Evolutionary conservation across 1,284 basidiomycete species (phyloP).

Genomic region (Irpex lacteus): DNA sequence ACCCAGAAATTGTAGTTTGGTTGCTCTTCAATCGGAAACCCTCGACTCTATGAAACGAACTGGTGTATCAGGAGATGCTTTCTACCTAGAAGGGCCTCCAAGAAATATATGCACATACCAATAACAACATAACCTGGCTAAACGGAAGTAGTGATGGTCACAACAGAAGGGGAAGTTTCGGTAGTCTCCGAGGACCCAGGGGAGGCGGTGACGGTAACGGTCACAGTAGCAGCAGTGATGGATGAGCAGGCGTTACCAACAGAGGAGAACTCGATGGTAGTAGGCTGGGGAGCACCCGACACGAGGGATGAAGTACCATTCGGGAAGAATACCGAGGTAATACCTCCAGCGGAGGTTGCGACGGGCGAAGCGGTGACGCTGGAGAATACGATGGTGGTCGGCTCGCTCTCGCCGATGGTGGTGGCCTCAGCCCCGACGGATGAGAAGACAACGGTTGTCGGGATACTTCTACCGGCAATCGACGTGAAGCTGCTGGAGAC

Average conservation of each 20-base stretch:
- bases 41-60: too few species aligned
- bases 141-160: too few species aligned
- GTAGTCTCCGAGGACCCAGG: too few species aligned
- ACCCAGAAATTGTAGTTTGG: too few species aligned
- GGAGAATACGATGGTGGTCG: not conserved
- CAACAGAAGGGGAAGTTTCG: too few species aligned
- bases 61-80: too few species aligned
- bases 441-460: not conserved
- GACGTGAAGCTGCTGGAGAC: too few species aligned
- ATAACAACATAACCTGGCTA: too few species aligned
- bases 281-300: not conserved
- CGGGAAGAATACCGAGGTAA: not conserved
- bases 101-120: too few species aligned
- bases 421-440: not conserved
- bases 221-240: not conserved
- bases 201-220: not conserved
- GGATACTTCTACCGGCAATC: not conserved
- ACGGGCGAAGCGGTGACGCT: not conserved
- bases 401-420: not conserved
- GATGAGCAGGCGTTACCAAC: not conserved
- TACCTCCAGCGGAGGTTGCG: not conserved
- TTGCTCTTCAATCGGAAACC: too few species aligned
- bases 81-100: too few species aligned
- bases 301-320: not conserved
- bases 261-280: not conserved